Evolutionary conservation across 164 flowering plant genomes (phyloP).

Genomic region (Protea cynaroides): DNA sequence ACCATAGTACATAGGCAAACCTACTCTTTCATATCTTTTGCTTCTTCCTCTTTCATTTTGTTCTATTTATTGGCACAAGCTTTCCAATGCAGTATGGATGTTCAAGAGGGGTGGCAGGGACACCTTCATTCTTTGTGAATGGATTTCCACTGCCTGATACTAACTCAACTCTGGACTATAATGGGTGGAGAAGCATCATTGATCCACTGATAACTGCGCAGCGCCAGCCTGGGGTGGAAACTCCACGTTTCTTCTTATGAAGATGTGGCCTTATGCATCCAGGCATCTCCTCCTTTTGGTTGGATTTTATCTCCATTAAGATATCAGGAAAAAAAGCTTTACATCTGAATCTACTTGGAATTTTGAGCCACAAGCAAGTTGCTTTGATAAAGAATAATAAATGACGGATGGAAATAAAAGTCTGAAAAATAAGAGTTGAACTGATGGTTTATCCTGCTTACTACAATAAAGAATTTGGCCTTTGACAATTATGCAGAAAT

Average conservation of each 20-base stretch:
- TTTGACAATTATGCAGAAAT: too few species aligned
- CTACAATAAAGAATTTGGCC: too few species aligned
- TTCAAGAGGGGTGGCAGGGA: slow-evolving; percentile 68
- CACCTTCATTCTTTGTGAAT: slow-evolving; percentile 72
- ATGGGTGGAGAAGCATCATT: slow-evolving; percentile 58
- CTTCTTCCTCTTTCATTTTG: background rate
- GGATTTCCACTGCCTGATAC: slow-evolving; percentile 59
- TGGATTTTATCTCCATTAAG: too few species aligned
- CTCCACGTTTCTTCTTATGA: slow-evolving; percentile 26
- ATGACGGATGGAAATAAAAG: too few species aligned
- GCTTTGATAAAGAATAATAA: too few species aligned
- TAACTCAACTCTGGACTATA: slow-evolving; percentile 47
- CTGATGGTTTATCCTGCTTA: too few species aligned
- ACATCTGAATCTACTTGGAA: too few species aligned
- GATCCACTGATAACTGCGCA: slow-evolving; percentile 44
- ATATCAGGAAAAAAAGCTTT: too few species aligned
- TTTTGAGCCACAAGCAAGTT: too few species aligned
- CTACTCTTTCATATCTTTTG: background rate
- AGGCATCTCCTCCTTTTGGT: background rate
- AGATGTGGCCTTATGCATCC: background rate
- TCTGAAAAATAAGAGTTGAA: too few species aligned
- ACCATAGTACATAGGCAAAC: background rate
- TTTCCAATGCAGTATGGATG: slow-evolving; percentile 65
- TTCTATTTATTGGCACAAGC: background rate
- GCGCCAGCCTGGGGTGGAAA: slow-evolving; percentile 7